Percentiles rank a stretch among this genome's conserved stretches.
These are phyloP conservation scores for Penicillium aurantiogriseum DNA, from an alignment of 2,329 filamentous ascomycete genomes.

Conservation along the genomic window DNA sequence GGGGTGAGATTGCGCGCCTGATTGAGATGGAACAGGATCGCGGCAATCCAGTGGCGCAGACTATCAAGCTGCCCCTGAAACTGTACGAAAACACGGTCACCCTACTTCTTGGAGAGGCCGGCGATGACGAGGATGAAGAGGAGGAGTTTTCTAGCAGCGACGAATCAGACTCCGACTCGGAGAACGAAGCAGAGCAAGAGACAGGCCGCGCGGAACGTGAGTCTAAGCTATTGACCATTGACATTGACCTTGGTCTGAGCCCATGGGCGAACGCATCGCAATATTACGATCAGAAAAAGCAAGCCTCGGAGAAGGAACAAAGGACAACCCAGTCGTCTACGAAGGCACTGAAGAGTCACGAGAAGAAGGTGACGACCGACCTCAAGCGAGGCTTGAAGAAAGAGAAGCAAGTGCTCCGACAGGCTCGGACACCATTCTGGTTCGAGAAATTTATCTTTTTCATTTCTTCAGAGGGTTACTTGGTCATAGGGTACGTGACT, in stretches of 20 bases:
- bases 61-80: conserved; percentile 84
- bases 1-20: conserved; percentile 84
- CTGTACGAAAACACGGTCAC: conserved; percentile 88
- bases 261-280: conserved; percentile 87
- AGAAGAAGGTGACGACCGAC: conserved; percentile 82
- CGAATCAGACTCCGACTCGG: conserved; percentile 54
- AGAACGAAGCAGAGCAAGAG: conserved; percentile 30
- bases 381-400: conserved; percentile 85
- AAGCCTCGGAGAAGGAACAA: conserved; percentile 79
- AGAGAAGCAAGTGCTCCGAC: conserved; percentile 83
- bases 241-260: conserved; percentile 78
- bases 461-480: conserved; percentile 89
- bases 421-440: conserved; percentile 82
- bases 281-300: conserved; percentile 87
- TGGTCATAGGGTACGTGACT: conserved; percentile 66
- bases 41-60: conserved; percentile 78
- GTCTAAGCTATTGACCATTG: conserved; percentile 62
- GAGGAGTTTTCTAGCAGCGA: conserved; percentile 64
- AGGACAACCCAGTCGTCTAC: conserved; percentile 80
- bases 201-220: conserved; percentile 23
- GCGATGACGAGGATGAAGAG: conserved; percentile 61
- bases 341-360: conserved; percentile 82
- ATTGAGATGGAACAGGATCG: conserved; percentile 82
- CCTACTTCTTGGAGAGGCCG: conserved; percentile 70
- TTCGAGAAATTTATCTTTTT: conserved; percentile 98